Conservation (phyloP, 73 alveolate species). For the Symbiodinium pilosum region DNA sequence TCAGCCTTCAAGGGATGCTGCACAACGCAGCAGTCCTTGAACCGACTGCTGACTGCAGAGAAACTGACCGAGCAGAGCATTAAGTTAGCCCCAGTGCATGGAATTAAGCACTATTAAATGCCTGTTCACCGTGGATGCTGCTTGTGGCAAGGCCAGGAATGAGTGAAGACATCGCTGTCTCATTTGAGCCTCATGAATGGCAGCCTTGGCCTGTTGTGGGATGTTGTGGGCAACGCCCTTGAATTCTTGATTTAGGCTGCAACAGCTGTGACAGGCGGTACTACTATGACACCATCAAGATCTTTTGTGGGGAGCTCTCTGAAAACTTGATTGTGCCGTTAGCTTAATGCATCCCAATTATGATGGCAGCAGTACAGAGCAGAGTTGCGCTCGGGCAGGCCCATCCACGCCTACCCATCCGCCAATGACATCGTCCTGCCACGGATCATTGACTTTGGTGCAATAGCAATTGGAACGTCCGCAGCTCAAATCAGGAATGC, state of each 20-base stretch:
- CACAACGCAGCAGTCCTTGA: too few species aligned
- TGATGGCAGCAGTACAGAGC: too few species aligned
- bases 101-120: too few species aligned
- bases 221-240: too few species aligned
- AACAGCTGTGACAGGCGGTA: constrained; percentile 30
- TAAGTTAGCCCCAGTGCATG: too few species aligned
- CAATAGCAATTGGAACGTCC: constrained; percentile 55
- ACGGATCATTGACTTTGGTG: constrained; percentile 69
- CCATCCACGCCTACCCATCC: constrained; percentile 72
- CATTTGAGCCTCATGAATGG: constrained; percentile 90
- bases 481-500: background rate
- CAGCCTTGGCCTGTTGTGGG: background rate
- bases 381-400: background rate
- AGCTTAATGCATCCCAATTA: background rate
- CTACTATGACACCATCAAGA: constrained; percentile 74
- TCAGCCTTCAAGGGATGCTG: background rate
- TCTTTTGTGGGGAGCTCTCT: constrained; percentile 67
- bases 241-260: too few species aligned
- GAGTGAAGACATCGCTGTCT: constrained; percentile 73
- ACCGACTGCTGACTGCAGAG: too few species aligned
- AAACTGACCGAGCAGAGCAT: too few species aligned
- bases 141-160: constrained; percentile 38
- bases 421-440: constrained; percentile 90
- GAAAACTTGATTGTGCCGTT: constrained; percentile 52
- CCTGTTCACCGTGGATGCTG: too few species aligned